phyloP scores from a whole-genome alignment of 345 rosid genomes.

The Passiflora organensis region DNA sequence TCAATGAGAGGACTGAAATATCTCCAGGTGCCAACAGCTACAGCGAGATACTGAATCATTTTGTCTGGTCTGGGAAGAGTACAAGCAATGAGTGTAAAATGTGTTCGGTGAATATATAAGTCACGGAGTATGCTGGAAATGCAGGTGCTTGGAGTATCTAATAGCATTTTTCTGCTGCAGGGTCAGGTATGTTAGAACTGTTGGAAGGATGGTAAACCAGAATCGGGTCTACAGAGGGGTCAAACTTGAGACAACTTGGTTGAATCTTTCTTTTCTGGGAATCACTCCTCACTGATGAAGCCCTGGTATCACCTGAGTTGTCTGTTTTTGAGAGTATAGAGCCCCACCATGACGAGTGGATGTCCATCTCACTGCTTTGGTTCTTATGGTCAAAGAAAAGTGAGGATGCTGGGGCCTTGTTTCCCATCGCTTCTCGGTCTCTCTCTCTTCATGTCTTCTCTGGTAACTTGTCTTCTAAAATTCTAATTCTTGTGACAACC shows the following conservation, averaged over 20 bases:
- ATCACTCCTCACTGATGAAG: slow-evolving; percentile 21
- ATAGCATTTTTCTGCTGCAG: slow-evolving; percentile 23
- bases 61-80: slow-evolving; percentile 9
- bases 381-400: slow-evolving; percentile 37
- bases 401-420: slow-evolving; percentile 24
- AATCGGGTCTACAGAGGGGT: slow-evolving; percentile 21
- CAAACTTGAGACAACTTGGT: slow-evolving; percentile 31
- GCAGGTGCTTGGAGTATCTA: neutral
- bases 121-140: neutral
- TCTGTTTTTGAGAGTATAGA: slow-evolving; percentile 22
- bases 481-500: slow-evolving; percentile 23
- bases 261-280: slow-evolving; percentile 30
- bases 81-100: slow-evolving; percentile 6
- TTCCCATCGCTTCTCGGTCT: slow-evolving; percentile 8
- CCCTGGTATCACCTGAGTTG: slow-evolving; percentile 23
- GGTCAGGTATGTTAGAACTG: slow-evolving; percentile 14
- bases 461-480: slow-evolving; percentile 26
- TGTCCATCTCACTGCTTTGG: slow-evolving; percentile 28
- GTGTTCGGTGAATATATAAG: slow-evolving; percentile 7
- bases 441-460: slow-evolving; percentile 7
- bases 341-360: slow-evolving; percentile 38
- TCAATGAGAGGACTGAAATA: neutral
- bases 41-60: slow-evolving; percentile 5
- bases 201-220: slow-evolving; percentile 27
- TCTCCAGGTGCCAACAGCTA: neutral